Base-by-base conservation (phyloP, 2,329 filamentous ascomycete species). In the Escovopsis sp. region DNA sequence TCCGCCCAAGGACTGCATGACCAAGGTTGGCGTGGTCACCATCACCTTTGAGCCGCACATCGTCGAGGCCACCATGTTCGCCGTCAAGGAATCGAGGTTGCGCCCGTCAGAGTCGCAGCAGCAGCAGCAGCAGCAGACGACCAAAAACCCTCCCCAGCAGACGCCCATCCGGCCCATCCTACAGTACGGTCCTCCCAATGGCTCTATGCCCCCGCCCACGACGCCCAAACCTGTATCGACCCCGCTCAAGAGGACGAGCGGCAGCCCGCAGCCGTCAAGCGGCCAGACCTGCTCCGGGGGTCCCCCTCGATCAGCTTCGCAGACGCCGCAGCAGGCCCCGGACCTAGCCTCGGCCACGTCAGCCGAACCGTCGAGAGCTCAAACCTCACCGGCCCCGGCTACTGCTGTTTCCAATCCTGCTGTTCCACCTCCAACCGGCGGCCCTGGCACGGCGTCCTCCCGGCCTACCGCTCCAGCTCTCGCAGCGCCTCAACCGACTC, bases 1-100 rank as follows among this genome's bases (percentile, higher is more conserved):
- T 46, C 77, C 76, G 2, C 59, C 76, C 41, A 76, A 80, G 54
- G 71, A 84, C 31, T 75, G 68, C 41, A 83, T 85, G 75, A 63
- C 68, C 43, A 81, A 76, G 53, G 68, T 84, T 16, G 83, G 84
- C 45, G 71, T 70, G 45, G 76, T 82, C 41, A 76, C 76, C 25
- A 74, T 92, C 41, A 79, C 74, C 16, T 74, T 87, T 40, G 83
- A 87, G 53, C 84, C 84, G 31, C 81, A 90, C 50, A 71, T 81
- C 30, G 73, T 90, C 45, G 79, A 86, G 44, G 81, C 80, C 13
- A 78, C 71, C 32, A 72, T 86, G 62, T 86, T 69, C 49, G 69
- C 71, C 15, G 74, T 85, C 39, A 80, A 81, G 48, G 76, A 80
- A 35, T 63, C 68, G 7, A 73, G 71, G 43, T 63, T 49, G 17